These are phyloP conservation scores for Canna indica DNA, from an alignment of 176 grass and related monocot genomes.

Conservation along the genomic window DNA sequence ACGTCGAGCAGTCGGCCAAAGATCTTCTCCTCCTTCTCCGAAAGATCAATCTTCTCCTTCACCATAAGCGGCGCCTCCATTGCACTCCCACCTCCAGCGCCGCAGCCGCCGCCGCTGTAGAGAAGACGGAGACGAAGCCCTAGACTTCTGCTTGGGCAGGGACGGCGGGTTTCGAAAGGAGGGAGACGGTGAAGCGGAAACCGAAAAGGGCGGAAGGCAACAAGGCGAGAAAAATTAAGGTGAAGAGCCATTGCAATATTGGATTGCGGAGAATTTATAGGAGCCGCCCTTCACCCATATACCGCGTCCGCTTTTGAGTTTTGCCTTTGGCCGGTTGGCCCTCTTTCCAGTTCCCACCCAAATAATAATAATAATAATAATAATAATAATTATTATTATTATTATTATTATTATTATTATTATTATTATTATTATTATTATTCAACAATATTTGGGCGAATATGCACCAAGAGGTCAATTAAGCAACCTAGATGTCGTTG, in stretches of 20 bases:
- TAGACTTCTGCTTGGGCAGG: neutral
- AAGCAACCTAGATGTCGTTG: no score
- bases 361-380: no score
- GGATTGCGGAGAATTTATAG: neutral
- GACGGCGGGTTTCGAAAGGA: neutral
- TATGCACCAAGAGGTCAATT: no score
- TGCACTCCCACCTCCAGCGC: conserved; percentile 4
- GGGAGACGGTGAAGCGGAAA: conserved; percentile 1
- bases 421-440: no score
- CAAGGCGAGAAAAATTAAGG: neutral
- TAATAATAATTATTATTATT: no score
- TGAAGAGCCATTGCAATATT: neutral
- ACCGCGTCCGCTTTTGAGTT: conserved; percentile 6
- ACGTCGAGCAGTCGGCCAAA: conserved; percentile 67
- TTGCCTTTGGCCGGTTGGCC: no score
- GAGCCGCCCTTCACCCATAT: neutral
- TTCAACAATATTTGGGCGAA: no score
- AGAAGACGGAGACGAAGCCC: conserved; percentile 1
- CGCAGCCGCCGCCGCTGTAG: conserved; percentile 5
- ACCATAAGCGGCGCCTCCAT: conserved; percentile 23
- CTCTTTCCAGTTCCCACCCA: no score
- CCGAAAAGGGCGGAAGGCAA: neutral
- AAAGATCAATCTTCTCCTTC: conserved; percentile 56
- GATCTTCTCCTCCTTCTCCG: conserved; percentile 62
- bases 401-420: no score